Conservation (phyloP, 75 land plant species). For the Pinus taeda region DNA sequence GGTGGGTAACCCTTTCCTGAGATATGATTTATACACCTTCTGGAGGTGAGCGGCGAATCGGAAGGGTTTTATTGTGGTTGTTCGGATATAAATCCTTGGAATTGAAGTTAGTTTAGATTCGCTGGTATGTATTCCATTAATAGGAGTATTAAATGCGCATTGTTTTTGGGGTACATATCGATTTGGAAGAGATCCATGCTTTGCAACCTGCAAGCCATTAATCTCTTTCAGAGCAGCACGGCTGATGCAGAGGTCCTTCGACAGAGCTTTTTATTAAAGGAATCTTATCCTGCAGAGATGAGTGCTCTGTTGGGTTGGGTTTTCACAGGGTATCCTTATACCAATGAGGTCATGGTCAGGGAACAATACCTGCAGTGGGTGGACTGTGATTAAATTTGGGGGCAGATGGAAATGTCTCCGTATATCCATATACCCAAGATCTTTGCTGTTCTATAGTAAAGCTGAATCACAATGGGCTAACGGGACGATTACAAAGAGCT, state of each 20-base stretch:
- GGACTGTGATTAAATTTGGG: constrained; percentile 64
- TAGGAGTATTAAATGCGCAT: no score
- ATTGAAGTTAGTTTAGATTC: no score
- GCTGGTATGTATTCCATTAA: no score
- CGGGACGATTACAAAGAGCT: constrained; percentile 54
- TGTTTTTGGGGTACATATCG: no score
- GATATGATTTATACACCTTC: no score
- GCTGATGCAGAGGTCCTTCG: constrained; percentile 32
- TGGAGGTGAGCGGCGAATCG: no score
- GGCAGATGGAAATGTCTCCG: constrained; percentile 22
- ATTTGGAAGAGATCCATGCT: no score
- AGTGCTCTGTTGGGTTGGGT: constrained; percentile 29
- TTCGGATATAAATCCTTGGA: no score
- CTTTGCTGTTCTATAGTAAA: constrained; percentile 38
- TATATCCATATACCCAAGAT: constrained; percentile 54
- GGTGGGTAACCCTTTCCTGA: no score
- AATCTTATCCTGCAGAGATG: constrained; percentile 50
- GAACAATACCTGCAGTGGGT: constrained; percentile 64
- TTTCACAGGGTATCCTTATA: constrained; percentile 52
- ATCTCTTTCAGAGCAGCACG: no score
- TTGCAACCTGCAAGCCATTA: no score
- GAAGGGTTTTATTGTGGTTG: no score
- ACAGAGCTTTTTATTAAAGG: constrained; percentile 50
- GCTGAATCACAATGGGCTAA: constrained; percentile 54
- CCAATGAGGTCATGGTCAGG: constrained; percentile 66